Percentiles rank a stretch among this genome's conserved stretches.
Conservation (phyloP, 2,329 filamentous ascomycete species). For the Blastomyces silverae region DNA sequence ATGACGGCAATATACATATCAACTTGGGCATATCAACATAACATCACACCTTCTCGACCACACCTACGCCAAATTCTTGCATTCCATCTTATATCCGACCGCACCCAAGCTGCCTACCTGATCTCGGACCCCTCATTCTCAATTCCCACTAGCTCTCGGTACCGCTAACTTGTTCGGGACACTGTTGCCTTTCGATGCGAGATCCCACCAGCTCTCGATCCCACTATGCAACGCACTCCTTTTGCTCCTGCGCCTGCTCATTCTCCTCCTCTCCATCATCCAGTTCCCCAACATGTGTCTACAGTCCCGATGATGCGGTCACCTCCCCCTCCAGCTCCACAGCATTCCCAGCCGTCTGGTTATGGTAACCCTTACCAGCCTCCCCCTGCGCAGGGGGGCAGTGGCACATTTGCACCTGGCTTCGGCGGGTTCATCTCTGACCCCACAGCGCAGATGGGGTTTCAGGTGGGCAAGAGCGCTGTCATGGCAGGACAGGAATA, state of each 20-base stretch:
- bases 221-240: constrained; percentile 72
- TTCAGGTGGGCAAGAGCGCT: constrained; percentile 87
- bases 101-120: background rate
- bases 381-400: constrained; percentile 37
- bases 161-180: background rate
- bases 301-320: constrained; percentile 95
- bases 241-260: constrained; percentile 69
- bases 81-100: background rate
- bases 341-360: constrained; percentile 55
- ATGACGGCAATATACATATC: constrained; percentile 11
- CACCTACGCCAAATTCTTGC: too few relatives aligned
- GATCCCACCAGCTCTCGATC: background rate
- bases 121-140: background rate
- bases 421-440: constrained; percentile 96
- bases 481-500: constrained; percentile 90
- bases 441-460: constrained; percentile 86
- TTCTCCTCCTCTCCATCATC: constrained; percentile 91
- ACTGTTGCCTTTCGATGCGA: constrained; percentile 11
- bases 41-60: background rate
- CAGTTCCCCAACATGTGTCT: constrained; percentile 96
- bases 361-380: constrained; percentile 48
- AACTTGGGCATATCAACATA: background rate
- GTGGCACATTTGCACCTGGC: constrained; percentile 46
- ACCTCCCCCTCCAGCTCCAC: constrained; percentile 70
- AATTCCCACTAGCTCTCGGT: background rate